Evolutionary conservation across 2,329 filamentous ascomycete species (phyloP).

Genomic region (Rutstroemia sp.): DNA sequence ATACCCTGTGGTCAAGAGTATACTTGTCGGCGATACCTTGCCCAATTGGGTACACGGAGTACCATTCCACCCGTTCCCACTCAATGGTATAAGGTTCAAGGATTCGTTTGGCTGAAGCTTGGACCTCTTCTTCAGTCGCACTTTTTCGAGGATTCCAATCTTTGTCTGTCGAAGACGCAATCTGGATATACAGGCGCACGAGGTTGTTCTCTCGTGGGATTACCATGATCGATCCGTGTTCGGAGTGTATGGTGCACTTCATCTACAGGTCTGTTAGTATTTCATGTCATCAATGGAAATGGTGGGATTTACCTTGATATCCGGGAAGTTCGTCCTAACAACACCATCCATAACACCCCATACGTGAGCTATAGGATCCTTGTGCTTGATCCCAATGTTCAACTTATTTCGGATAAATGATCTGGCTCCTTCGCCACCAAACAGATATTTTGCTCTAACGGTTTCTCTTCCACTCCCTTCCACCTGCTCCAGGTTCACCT

Average conservation of each 20-base stretch:
- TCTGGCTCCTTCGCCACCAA: constrained; percentile 63
- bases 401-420: constrained; percentile 59
- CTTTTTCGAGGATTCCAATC: constrained; percentile 56
- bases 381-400: constrained; percentile 63
- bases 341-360: constrained; percentile 75
- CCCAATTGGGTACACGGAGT: constrained; percentile 69
- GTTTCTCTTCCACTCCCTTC: constrained; percentile 68
- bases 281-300: constrained; percentile 40
- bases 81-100: constrained; percentile 59
- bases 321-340: constrained; percentile 65
- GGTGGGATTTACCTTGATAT: constrained; percentile 61
- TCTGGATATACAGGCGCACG: constrained; percentile 64
- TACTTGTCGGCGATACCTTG: constrained; percentile 65
- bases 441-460: constrained; percentile 60
- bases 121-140: constrained; percentile 56
- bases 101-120: constrained; percentile 57
- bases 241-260: constrained; percentile 70
- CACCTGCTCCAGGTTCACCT: constrained; percentile 69
- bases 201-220: constrained; percentile 66
- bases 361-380: constrained; percentile 62
- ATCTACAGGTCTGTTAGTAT: constrained; percentile 38
- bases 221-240: constrained; percentile 69
- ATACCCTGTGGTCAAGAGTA: constrained; percentile 61
- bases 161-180: constrained; percentile 51
- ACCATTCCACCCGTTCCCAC: constrained; percentile 65